phyloP scores from a whole-genome alignment of 129 eudicot species.

The sunflower (Helianthus annuus) region HanXRQr2.0-SUNRISE NC_035440.2:45813655-45814154 shows the following conservation, averaged over 20 bases:
- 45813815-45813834: slow-evolving; percentile 97
- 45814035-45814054: slow-evolving; percentile 83
- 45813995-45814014: slow-evolving; percentile 91
- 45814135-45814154: slow-evolving; percentile 25
- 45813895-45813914: slow-evolving; percentile 14
- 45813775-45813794: slow-evolving; percentile 4
- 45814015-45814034: slow-evolving; percentile 99
- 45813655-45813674: neutral
- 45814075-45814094: slow-evolving; percentile 1
- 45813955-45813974: neutral
- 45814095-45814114: slow-evolving; percentile 7
- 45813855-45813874: slow-evolving; percentile 77
- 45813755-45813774: slow-evolving; percentile 4
- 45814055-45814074: slow-evolving; percentile 11
- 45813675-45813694: neutral
- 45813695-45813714: neutral
- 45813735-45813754: neutral
- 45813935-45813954: slow-evolving; percentile 6
- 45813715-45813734: neutral
- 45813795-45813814: slow-evolving; percentile 48
- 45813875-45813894: slow-evolving; percentile 66
- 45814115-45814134: slow-evolving; percentile 47
- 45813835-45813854: slow-evolving; percentile 95
- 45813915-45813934: slow-evolving; percentile 1
- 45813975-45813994: slow-evolving; percentile 48